Evolutionary conservation across 305 asterid genomes (phyloP).

Genomic region (Fraxinus sp.): DNA sequence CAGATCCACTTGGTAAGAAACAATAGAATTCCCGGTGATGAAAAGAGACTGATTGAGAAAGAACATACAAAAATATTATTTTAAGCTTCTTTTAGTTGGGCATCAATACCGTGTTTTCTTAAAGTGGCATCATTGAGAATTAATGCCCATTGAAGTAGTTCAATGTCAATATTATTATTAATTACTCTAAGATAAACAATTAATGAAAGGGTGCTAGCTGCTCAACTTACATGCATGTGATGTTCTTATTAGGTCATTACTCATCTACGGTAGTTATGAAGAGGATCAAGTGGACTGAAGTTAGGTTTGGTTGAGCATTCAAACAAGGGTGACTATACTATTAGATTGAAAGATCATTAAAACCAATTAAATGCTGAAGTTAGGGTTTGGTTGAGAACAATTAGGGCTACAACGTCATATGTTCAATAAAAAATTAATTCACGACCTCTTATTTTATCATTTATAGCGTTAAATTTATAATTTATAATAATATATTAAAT

Average conservation of each 20-base stretch:
- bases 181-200: neutral
- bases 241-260: slow-evolving; percentile 25
- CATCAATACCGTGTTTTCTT: neutral
- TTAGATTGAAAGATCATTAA: slow-evolving; percentile 39
- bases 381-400: slow-evolving; percentile 40
- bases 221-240: slow-evolving; percentile 26
- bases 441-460: neutral
- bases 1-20: too few species aligned
- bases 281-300: neutral
- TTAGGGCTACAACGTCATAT: slow-evolving; percentile 22
- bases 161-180: slow-evolving; percentile 31
- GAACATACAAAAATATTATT: neutral
- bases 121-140: neutral
- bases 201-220: slow-evolving; percentile 2
- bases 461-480: too few species aligned
- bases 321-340: slow-evolving; percentile 15
- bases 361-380: slow-evolving; percentile 46
- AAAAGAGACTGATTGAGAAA: too few species aligned
- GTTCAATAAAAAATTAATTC: neutral
- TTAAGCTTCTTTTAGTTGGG: neutral
- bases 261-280: neutral
- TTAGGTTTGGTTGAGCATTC: slow-evolving; percentile 13
- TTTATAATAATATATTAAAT: too few species aligned
- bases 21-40: too few species aligned
- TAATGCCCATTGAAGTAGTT: slow-evolving; percentile 21